phyloP scores from a whole-genome alignment of 371 early-diverging fungal species.

The Saksenaea oblongispora region DNA sequence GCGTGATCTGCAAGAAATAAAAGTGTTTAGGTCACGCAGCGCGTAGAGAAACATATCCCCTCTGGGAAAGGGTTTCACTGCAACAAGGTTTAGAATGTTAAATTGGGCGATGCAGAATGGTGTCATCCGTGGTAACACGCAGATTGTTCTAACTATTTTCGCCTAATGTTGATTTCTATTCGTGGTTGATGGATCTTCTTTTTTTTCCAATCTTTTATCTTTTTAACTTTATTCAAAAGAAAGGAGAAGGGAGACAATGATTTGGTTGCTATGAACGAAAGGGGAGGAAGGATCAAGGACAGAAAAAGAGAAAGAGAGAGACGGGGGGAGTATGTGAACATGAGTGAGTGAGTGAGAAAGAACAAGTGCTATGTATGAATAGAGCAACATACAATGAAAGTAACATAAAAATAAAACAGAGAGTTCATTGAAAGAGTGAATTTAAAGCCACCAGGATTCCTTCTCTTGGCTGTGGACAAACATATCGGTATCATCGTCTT shows the following conservation, averaged over 20 bases:
- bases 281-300: conserved; percentile 1
- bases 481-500: conserved; percentile 37
- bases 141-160: background rate
- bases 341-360: background rate
- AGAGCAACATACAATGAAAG: conserved; percentile 5
- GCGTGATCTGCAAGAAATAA: background rate
- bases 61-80: background rate
- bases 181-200: background rate
- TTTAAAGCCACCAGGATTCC: conserved; percentile 53
- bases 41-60: background rate
- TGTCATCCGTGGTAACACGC: background rate
- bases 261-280: background rate
- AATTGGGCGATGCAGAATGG: background rate
- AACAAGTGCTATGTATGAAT: background rate
- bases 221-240: background rate
- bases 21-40: background rate
- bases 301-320: background rate
- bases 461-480: conserved; percentile 46
- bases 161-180: background rate
- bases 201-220: background rate
- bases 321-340: background rate
- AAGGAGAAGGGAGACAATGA: background rate
- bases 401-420: background rate
- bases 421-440: background rate
- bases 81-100: background rate